Base-by-base conservation (phyloP, 2,329 filamentous ascomycete species). In the Mariannaea elegans region DNA sequence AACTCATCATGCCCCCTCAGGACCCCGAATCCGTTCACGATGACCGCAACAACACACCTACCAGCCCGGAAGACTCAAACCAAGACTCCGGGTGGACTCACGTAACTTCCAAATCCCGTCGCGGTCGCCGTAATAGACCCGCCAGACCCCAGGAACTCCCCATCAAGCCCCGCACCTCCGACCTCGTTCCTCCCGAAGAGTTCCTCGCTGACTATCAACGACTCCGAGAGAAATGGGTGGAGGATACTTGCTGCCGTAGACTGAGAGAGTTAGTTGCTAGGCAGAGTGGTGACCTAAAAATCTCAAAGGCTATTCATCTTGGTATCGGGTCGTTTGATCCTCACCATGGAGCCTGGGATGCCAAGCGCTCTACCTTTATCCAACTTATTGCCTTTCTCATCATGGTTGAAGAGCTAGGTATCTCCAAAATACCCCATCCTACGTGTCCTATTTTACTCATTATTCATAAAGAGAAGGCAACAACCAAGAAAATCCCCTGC, bases 291-390 rank as follows among this genome's bases (percentile, higher is more conserved):
- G 41, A 23, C 13, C 63, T 65, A 34, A 48, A 24, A 16, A 49
- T 74, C 2, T 57, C 62, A 10, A 53, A 62, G 8, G 85, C 84
- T 1, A 66, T 87, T 6, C 87, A 84, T 59, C 76, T 88, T 5
- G 85, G 85, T 0, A 72, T 84, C 2, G 85, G 85, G 2, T 78
- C 82, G 0, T 86, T 86, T 60, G 82, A 86, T 49, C 82, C 83
- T 2, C 72, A 73, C 3, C 79, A 83, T 42, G 80, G 77, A 1
- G 77, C 76, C 0, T 80, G 76, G 75, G 77, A 80, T n/a, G 74
- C 76, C 2, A 80, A 79, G 61, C 74, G 80, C 47, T 77, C 77
- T 3, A 78, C 82, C 1, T 82, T 82, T 61, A 67, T 82, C 38
- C 85, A 89, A 69, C 77, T 87, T 1, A 78, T 79, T 23, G 84